phyloP scores from a whole-genome alignment of 768 basidiomycete species.

The Kwoniella shandongensis region DNA sequence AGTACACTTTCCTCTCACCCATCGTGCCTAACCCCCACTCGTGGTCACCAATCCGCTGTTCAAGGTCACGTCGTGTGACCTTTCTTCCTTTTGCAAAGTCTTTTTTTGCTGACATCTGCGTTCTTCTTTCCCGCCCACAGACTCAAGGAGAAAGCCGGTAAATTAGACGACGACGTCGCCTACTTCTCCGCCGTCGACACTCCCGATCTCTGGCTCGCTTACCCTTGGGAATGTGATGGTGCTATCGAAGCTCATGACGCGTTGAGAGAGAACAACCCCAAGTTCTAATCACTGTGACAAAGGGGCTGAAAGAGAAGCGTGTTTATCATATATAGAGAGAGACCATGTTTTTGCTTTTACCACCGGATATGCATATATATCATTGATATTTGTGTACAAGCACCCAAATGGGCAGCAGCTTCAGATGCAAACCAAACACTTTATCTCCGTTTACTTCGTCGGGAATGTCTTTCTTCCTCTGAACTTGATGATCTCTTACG shows the following conservation, averaged over 20 bases:
- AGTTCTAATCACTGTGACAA: not conserved
- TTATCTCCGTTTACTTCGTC: constrained; percentile 21
- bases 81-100: too few relatives aligned
- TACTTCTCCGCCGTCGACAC: constrained; percentile 80
- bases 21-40: not conserved
- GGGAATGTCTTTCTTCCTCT: constrained; percentile 20
- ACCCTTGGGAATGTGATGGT: constrained; percentile 54
- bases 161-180: constrained; percentile 65
- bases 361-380: too few relatives aligned
- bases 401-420: too few relatives aligned
- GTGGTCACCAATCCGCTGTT: not conserved
- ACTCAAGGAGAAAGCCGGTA: constrained; percentile 76
- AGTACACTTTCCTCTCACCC: not conserved
- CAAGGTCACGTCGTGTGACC: not conserved
- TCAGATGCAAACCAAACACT: too few relatives aligned
- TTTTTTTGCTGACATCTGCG: too few relatives aligned
- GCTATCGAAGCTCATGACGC: constrained; percentile 47
- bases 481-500: constrained; percentile 15
- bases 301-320: too few relatives aligned
- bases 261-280: constrained; percentile 28
- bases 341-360: too few relatives aligned
- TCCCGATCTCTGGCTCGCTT: constrained; percentile 55
- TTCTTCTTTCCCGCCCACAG: constrained; percentile 56
- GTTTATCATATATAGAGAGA: too few relatives aligned
- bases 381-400: too few relatives aligned